Evolutionary conservation across 768 basidiomycete genomes (phyloP).

Genomic region (Tephrocybe rancida): DNA sequence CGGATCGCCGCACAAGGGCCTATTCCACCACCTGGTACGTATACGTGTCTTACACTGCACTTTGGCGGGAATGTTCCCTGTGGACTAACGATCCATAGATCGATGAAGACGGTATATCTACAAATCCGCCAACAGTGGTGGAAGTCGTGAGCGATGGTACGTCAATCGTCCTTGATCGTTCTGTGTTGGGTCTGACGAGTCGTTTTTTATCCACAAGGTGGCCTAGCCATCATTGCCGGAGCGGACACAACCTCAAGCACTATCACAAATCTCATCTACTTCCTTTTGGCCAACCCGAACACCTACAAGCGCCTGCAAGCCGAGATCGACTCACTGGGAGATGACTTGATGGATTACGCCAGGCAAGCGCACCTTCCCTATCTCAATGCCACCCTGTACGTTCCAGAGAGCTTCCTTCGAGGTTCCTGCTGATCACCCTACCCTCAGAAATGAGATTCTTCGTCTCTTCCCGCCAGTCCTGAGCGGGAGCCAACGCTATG

Average conservation of each 20-base stretch:
- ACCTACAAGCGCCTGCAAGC: conserved; percentile 32
- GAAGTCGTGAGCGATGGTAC: conserved; percentile 41
- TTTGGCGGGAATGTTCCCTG: not conserved
- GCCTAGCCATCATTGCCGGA: conserved; percentile 42
- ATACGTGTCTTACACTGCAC: too few relatives aligned
- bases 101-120: conserved; percentile 41
- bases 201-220: conserved; percentile 15
- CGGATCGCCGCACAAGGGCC: conserved; percentile 39
- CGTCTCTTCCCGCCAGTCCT: conserved; percentile 53
- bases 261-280: conserved; percentile 34
- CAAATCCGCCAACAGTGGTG: conserved; percentile 28
- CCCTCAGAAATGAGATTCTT: conserved; percentile 51
- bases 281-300: conserved; percentile 32
- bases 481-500: conserved; percentile 46
- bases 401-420: conserved; percentile 1
- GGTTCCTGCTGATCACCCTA: not conserved
- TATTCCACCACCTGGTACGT: conserved; percentile 41
- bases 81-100: conserved; percentile 23
- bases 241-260: conserved; percentile 42
- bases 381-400: conserved; percentile 38
- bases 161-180: too few relatives aligned
- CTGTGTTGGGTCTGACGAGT: not conserved
- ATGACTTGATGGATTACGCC: conserved; percentile 24
- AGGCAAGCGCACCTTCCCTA: conserved; percentile 34
- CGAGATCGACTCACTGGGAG: conserved; percentile 34